A percentile compares a stretch with the other conserved stretches of the same genome.
These are phyloP conservation scores for Talaromyces marneffei DNA, from an alignment of 2,329 filamentous ascomycete species.

Conservation along the genomic window DNA sequence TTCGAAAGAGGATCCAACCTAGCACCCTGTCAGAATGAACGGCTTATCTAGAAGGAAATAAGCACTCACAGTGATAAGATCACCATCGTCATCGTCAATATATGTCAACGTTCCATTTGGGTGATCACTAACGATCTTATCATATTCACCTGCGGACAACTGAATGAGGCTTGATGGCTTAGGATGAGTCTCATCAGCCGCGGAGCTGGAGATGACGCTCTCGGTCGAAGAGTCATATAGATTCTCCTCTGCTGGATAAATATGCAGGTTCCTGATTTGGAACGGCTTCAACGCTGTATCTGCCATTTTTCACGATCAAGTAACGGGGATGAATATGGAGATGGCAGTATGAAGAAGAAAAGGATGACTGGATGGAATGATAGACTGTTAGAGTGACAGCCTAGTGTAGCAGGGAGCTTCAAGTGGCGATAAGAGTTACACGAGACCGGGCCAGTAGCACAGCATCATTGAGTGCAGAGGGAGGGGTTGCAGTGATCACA, in stretches of 20 bases:
- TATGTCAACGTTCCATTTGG: slow-evolving; percentile 41
- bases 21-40: slow-evolving; percentile 1
- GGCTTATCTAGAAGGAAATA: background rate
- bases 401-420: slow-evolving; percentile 1
- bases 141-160: slow-evolving; percentile 39
- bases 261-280: slow-evolving; percentile 34
- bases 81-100: slow-evolving; percentile 43
- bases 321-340: background rate
- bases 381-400: background rate
- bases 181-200: slow-evolving; percentile 7
- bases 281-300: slow-evolving; percentile 33
- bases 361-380: background rate
- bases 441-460: background rate
- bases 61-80: slow-evolving; percentile 39
- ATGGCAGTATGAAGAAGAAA: background rate
- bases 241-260: slow-evolving; percentile 17
- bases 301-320: slow-evolving; percentile 19
- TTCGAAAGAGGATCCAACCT: slow-evolving; percentile 45
- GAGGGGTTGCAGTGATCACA: background rate
- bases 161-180: slow-evolving; percentile 31
- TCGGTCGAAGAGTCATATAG: slow-evolving; percentile 15
- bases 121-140: slow-evolving; percentile 35
- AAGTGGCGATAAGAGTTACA: slow-evolving; percentile 12
- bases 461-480: slow-evolving; percentile 1
- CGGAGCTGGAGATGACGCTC: slow-evolving; percentile 6